phyloP scores from a whole-genome alignment of 140 eudicot species.

The Flaveria floridana region DNA sequence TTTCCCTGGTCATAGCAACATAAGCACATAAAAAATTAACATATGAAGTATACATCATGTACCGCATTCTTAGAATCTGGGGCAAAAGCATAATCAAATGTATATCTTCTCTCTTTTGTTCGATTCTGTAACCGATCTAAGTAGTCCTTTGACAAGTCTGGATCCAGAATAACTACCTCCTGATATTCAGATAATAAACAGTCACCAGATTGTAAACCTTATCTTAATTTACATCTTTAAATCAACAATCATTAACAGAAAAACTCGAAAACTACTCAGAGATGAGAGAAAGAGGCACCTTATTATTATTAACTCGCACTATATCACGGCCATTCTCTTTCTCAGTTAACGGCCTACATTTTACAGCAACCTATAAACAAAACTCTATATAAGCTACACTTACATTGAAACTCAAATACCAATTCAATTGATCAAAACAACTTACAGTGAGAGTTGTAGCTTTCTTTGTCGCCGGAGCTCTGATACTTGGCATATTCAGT shows the following conservation, averaged over 20 bases:
- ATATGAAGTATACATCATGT: conserved; percentile 20
- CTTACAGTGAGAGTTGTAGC: conserved; percentile 82
- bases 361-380: conserved; percentile 72
- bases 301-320: conserved; percentile 60
- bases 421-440: conserved; percentile 1
- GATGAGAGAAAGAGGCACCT: conserved; percentile 41
- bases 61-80: conserved; percentile 64
- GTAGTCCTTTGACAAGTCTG: conserved; percentile 88
- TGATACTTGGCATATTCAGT: conserved; percentile 66
- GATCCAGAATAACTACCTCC: conserved; percentile 89
- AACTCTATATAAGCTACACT: conserved; percentile 16
- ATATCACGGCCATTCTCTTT: conserved; percentile 75
- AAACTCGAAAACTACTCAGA: too few relatives aligned
- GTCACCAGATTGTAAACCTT: not conserved
- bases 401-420: not conserved
- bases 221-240: not conserved
- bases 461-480: conserved; percentile 80
- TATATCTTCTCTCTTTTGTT: conserved; percentile 72
- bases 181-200: conserved; percentile 25
- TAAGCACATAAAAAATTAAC: conserved; percentile 15
- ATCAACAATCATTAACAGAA: not conserved
- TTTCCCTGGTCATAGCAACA: conserved; percentile 15
- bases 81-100: conserved; percentile 77
- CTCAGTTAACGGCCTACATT: conserved; percentile 72
- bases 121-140: conserved; percentile 80